Evolutionary conservation across 2,329 filamentous ascomycete species (phyloP), one percentile per base, ranked within the genome.

Genomic region (Podosphaera xanthii): DNA sequence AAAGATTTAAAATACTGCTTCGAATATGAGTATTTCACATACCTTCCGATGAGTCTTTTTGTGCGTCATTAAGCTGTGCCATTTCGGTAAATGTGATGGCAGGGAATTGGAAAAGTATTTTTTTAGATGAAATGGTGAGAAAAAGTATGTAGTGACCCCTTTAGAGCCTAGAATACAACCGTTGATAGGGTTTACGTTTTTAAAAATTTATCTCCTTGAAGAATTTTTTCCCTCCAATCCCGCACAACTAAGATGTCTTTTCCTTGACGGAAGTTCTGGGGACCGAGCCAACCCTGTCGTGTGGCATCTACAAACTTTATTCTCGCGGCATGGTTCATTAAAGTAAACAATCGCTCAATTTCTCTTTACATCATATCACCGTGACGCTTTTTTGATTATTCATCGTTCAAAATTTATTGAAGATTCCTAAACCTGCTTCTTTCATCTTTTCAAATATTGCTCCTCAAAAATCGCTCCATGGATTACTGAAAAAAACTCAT

Each of bases 11-110:
- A 12, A 44, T 12, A 12, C n/a, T 44, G 10, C 10, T 12, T 44
- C 40, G 40, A 1, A 44, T 44, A 44, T 40, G 10, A 6, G 4
- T 44, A 33, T 40, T 48, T 49, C 33, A 65, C 66, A 57, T 66
- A 67, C 67, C 66, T 61, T 65, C 40, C 56, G 40, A 4, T 54
- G 65, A 59, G 58, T 58, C 58, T 58, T 59, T 62, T 59, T 65
- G 64, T 60, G 62, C 64, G 61, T 68, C 64, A 65, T 67, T 66
- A 57, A 60, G 62, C 63, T 66, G 64, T 61, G 65, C 63, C 67
- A 69, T 69, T 55, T 59, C 65, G 58, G 60, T 59, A 58, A 60
- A 44, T 44, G n/a, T 12, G n/a, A 44, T 12, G 40, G 10, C 40
- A 12, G n/a, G 40, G n/a, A 44, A 44, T 44, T 44, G 40, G 40